Percentiles rank a stretch among this genome's conserved stretches.
Conservation (phyloP, 2,329 filamentous ascomycete genomes). For the Apiospora rasikravindrae region DNA sequence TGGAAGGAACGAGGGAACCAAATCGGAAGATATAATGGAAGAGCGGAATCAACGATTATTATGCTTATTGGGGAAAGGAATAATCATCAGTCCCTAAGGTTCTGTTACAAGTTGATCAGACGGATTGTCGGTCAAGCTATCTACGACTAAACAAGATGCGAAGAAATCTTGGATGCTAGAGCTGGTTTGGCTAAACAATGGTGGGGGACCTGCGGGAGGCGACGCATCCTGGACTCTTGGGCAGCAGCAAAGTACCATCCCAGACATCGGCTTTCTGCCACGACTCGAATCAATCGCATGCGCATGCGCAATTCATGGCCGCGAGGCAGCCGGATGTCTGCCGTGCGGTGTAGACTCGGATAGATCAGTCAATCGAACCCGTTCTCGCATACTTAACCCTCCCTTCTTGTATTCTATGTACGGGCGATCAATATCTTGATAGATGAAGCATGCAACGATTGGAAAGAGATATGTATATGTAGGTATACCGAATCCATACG, state of each 20-base stretch:
- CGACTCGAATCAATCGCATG: not conserved
- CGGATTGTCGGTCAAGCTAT: slow-evolving; percentile 14
- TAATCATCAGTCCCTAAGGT: not conserved
- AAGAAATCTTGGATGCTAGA: not conserved
- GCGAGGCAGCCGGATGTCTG: not conserved
- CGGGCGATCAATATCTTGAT: not conserved
- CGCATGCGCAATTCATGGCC: not conserved
- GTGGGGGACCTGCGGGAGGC: slow-evolving; percentile 9
- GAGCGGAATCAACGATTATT: not conserved
- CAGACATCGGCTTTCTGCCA: not conserved
- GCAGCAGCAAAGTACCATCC: not conserved
- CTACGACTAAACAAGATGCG: not conserved
- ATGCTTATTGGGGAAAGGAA: not conserved
- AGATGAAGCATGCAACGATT: not conserved
- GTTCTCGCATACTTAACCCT: not conserved
- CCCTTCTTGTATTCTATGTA: not conserved
- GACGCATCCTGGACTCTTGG: not conserved
- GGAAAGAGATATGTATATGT: not conserved
- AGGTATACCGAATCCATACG: not conserved
- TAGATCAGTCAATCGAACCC: not conserved
- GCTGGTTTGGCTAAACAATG: slow-evolving; percentile 4
- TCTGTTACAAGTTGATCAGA: slow-evolving; percentile 11
- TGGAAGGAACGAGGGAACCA: not conserved
- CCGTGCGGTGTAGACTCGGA: not conserved
- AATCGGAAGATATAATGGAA: not conserved